Evolutionary conservation across 2,329 filamentous ascomycete genomes (phyloP), one percentile per base, ranked within the genome.

Genomic region (Byssochlamys sp.): DNA sequence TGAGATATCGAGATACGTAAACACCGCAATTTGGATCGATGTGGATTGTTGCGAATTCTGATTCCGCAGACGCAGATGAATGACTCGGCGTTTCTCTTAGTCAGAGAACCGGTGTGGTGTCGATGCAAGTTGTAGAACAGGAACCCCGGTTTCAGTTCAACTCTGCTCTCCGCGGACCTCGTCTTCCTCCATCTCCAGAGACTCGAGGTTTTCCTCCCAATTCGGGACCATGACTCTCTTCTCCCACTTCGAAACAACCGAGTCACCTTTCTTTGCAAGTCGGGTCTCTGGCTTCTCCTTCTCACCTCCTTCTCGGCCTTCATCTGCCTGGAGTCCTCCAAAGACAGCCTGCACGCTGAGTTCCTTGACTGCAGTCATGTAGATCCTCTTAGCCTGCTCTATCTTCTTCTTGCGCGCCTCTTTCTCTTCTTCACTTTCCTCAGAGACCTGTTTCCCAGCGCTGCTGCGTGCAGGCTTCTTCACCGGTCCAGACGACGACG

Each of bases 281-380:
- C 64, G 60, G 1, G 14, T 55, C 59, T 74, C 71, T 1, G 71
- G 67, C 39, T 63, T 65, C 53, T 67, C 67, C 55, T 55, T 55
- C 7, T 50, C 52, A 7, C 53, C 58, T 33, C 57, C 57, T 52
- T 26, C 55, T 29, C 62, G 60, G 2, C 58, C 52, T 2, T 45
- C 49, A 26, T 50, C n/a, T 9, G 53, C 62, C 14, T 59, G 63
- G 12, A 65, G 26, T 6, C 61, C 66, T 27, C 78, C 81, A 70
- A 92, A 89, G 28, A 95, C 75, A 51, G 74, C 77, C 65, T 81
- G 77, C 12, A 86, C 80, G 48, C 77, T 77, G 55, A 94, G 72
- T 54, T 89, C 87, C 45, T 71, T 71, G 12, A 77, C 74, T 2
- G 87, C 88, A 4, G 65, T 60, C 11, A 67, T 65, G 53, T 73